phyloP scores from a whole-genome alignment of 345 rosid genomes.

The Nasturtium officinale region DNA sequence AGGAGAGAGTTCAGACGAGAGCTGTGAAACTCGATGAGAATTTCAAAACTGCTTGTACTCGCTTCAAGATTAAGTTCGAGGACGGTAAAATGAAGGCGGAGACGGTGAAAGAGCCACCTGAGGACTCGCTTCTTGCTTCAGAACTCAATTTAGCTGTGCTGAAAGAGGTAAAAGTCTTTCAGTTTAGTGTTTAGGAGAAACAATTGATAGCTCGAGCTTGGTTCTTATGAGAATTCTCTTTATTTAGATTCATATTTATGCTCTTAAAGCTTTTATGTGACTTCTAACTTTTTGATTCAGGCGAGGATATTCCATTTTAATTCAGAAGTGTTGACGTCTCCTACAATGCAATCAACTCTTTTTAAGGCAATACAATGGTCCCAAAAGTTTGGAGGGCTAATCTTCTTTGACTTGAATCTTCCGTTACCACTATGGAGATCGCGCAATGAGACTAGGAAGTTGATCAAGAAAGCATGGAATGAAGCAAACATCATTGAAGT shows the following conservation, averaged over 20 bases:
- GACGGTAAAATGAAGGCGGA: conserved; percentile 74
- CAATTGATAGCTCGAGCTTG: neutral
- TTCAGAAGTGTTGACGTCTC: conserved; percentile 68
- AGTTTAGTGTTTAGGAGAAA: neutral
- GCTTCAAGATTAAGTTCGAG: conserved; percentile 66
- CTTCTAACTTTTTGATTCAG: conserved; percentile 50
- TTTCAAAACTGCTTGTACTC: conserved; percentile 63
- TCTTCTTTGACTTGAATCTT: conserved; percentile 77
- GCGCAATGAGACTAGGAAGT: conserved; percentile 64
- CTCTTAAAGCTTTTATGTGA: neutral
- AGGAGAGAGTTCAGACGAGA: conserved; percentile 86
- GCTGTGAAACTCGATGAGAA: conserved; percentile 67
- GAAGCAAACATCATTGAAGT: conserved; percentile 77
- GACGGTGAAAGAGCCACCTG: conserved; percentile 70
- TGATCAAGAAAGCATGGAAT: conserved; percentile 72
- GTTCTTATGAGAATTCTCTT: neutral
- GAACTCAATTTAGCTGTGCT: conserved; percentile 78
- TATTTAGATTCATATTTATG: neutral
- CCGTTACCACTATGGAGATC: conserved; percentile 83
- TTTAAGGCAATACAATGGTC: conserved; percentile 70
- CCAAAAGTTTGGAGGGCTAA: conserved; percentile 74
- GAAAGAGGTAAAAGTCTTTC: conserved; percentile 63
- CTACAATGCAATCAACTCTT: conserved; percentile 59
- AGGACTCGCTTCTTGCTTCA: conserved; percentile 68
- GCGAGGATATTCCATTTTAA: conserved; percentile 87